Base-by-base conservation (phyloP, 768 basidiomycete genomes). In the Boletus rubescentipes region DNA sequence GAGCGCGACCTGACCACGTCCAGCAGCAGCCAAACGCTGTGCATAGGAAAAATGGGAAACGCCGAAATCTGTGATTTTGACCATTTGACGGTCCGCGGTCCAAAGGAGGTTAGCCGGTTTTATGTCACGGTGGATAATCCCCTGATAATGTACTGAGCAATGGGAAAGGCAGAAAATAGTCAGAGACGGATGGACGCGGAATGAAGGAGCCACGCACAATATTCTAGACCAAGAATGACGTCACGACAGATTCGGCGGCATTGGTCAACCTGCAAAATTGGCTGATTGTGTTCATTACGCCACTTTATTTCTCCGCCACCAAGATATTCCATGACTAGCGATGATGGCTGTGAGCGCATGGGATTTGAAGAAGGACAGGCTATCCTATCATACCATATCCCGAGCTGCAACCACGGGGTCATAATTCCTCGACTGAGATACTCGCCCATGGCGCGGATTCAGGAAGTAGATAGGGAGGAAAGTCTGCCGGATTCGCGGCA, bases 111-210 rank as follows among this genome's bases (percentile, higher is more conserved):
- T 99, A 42, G 94, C 92, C 26, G 97, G 97, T 68, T 99, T 99
- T 76, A 99, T 98, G 74, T 99, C 97, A 53, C 97, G 91, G 73
- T 99, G 97, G 46, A 99, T 98, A 70, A 99, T 98, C 21, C 96
- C 97, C 67, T 98, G 94, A 64, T 89, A 84, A 68, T 99, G 97
- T 2, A 99, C 96, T 98, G 65, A 11, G 38, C 4, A 30, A 15
- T n/a, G 52, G 48, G 49, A 31, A 51, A 14, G 16, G 15, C 20
- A 15, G 9, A 31, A 44, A 11, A 50, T 26, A 26, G 31, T 56
- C 34, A 55, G 62, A 40, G 42, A 42, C 7, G 37, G 43, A 36
- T 11, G 44, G 23, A 29, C 51, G 39, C 49, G 54, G 38, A 30
- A 53, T 35, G 50, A 46, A 47, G 54, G 51, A 51, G 47, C 62